Conservation (phyloP, 345 rosid species). For the Eucalyptus globulus region DNA sequence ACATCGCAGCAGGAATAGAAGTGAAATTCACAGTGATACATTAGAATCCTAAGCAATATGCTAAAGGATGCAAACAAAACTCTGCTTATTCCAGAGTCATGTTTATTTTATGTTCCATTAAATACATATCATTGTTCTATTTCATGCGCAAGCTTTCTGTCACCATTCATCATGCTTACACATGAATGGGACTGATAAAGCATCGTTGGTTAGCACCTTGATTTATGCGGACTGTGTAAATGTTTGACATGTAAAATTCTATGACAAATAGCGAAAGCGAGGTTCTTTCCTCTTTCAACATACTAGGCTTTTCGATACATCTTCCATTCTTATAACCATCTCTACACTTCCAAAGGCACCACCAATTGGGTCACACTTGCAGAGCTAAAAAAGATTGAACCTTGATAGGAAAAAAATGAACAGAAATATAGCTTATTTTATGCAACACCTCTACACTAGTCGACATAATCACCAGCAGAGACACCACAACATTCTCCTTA, state of each 20-base stretch:
- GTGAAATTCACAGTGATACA: not conserved
- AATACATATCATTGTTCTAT: not conserved
- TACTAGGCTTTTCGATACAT: not conserved
- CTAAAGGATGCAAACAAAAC: not conserved
- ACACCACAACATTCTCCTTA: not conserved
- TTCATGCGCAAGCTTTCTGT: not conserved
- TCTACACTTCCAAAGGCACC: not conserved
- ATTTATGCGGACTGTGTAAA: not conserved
- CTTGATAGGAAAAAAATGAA: not conserved
- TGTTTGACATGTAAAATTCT: not conserved
- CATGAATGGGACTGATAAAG: not conserved
- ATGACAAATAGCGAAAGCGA: not conserved
- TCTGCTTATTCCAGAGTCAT: not conserved
- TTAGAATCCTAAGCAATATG: not conserved
- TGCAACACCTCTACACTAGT: not conserved
- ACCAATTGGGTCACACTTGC: not conserved
- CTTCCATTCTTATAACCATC: not conserved
- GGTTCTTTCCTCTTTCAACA: not conserved
- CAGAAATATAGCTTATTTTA: not conserved
- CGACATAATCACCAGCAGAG: not conserved
- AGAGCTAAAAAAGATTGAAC: not conserved
- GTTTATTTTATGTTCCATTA: not conserved
- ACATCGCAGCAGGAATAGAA: not conserved
- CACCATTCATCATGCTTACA: not conserved
- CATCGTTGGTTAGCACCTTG: not conserved